Evolutionary conservation across 495 filamentous ascomycete genomes (phyloP).

Genomic region (Penicillium diatomitis): DNA sequence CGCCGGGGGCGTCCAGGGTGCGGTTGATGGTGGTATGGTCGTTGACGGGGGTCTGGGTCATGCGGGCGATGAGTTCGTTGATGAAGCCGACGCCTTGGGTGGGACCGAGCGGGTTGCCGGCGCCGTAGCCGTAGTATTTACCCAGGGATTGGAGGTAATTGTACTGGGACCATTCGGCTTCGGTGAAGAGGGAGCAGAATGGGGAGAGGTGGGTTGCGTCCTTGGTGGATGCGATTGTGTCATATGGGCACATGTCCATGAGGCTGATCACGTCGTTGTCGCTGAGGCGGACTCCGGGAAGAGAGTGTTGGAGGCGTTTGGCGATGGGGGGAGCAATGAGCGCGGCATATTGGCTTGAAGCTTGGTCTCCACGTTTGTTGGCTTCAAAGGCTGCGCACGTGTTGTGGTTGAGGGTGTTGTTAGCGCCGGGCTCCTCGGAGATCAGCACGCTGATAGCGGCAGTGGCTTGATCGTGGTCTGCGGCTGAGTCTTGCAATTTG

Average conservation of each 20-base stretch:
- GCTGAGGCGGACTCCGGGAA: slow-evolving; percentile 53
- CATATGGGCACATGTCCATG: slow-evolving; percentile 83
- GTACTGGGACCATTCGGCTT: slow-evolving; percentile 62
- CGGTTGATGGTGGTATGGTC: slow-evolving; percentile 64
- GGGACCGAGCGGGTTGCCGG: slow-evolving; percentile 65
- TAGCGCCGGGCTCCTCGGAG: slow-evolving; percentile 49
- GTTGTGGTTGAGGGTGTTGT: slow-evolving; percentile 70
- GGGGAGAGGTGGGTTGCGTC: slow-evolving; percentile 33
- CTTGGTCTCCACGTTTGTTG: slow-evolving; percentile 34
- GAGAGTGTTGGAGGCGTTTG: slow-evolving; percentile 48
- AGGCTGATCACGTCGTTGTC: slow-evolving; percentile 50
- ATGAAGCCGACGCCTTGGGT: slow-evolving; percentile 78
- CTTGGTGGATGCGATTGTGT: slow-evolving; percentile 51
- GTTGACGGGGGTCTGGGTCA: slow-evolving; percentile 55
- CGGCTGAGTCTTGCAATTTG: slow-evolving; percentile 33
- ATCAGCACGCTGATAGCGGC: slow-evolving; percentile 56
- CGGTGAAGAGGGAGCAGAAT: slow-evolving; percentile 66
- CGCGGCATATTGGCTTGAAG: slow-evolving; percentile 43
- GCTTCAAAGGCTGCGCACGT: slow-evolving; percentile 55
- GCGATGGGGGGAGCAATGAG: slow-evolving; percentile 55
- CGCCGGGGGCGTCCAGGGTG: slow-evolving; percentile 52
- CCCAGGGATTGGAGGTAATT: slow-evolving; percentile 65
- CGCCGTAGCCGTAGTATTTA: slow-evolving; percentile 74
- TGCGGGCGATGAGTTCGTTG: slow-evolving; percentile 75
- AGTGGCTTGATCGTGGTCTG: slow-evolving; percentile 24